Evolutionary conservation across 306 rosid genomes (phyloP).

Genomic region (Quercus alba): DNA sequence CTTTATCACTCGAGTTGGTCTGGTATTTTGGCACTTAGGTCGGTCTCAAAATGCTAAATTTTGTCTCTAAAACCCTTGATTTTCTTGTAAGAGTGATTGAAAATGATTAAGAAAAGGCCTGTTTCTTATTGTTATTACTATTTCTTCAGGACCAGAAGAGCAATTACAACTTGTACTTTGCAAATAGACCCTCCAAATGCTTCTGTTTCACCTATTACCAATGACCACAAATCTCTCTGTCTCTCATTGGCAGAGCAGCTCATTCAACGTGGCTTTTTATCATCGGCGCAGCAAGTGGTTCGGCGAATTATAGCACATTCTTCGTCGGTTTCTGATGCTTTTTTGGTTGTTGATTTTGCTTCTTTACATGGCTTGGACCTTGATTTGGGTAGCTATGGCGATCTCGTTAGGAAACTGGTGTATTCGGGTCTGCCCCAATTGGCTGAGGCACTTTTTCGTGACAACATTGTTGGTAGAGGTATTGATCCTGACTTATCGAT

Average conservation of each 20-base stretch:
- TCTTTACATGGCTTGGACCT: slow-evolving; percentile 29
- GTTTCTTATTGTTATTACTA: slow-evolving; percentile 1
- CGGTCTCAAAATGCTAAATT: not conserved
- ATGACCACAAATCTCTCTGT: slow-evolving; percentile 28
- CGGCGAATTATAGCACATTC: slow-evolving; percentile 25
- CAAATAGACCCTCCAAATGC: slow-evolving; percentile 17
- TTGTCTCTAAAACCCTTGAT: not conserved
- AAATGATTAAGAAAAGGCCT: slow-evolving; percentile 25
- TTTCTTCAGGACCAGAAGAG: slow-evolving; percentile 22
- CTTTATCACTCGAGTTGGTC: not conserved
- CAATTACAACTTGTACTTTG: slow-evolving; percentile 24
- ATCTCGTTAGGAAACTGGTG: slow-evolving; percentile 29
- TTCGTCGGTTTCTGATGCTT: slow-evolving; percentile 28
- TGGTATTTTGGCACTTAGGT: not conserved
- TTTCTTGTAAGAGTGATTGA: not conserved
- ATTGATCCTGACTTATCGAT: slow-evolving; percentile 15
- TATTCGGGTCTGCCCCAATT: slow-evolving; percentile 26
- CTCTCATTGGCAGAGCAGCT: slow-evolving; percentile 28
- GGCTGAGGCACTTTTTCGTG: slow-evolving; percentile 34
- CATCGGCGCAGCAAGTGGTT: slow-evolving; percentile 31
- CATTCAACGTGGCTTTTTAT: slow-evolving; percentile 28
- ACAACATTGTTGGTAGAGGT: slow-evolving; percentile 16
- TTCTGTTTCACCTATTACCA: not conserved
- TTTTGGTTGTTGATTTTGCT: slow-evolving; percentile 25
- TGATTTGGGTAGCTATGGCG: slow-evolving; percentile 33